Evolutionary conservation across 2,329 filamentous ascomycete species (phyloP).

Genomic region (Epicoccum nigrum): DNA sequence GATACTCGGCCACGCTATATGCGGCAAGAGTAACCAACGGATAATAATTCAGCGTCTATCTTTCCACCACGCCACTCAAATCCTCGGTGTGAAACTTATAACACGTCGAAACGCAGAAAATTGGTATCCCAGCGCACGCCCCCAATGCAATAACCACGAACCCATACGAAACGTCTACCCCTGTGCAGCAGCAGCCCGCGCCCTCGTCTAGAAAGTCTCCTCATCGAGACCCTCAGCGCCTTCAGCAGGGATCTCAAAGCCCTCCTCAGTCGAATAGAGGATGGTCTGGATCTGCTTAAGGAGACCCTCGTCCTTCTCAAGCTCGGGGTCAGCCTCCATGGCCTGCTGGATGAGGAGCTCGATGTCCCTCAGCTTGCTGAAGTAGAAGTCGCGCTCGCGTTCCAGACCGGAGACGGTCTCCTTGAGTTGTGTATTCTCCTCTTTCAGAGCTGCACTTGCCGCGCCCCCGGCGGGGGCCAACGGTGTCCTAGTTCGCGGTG

Average conservation of each 20-base stretch:
- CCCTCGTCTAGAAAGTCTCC: slow-evolving; percentile 56
- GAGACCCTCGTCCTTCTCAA: slow-evolving; percentile 92
- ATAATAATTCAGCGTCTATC: slow-evolving; percentile 12
- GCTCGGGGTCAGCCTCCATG: slow-evolving; percentile 87
- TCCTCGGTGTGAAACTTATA: slow-evolving; percentile 22
- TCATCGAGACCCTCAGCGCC: slow-evolving; percentile 72
- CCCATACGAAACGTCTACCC: slow-evolving; percentile 23
- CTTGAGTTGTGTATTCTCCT: slow-evolving; percentile 88
- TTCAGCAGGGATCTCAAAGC: slow-evolving; percentile 87
- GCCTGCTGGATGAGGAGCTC: slow-evolving; percentile 93
- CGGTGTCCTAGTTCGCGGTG: slow-evolving; percentile 50
- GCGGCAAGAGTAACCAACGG: slow-evolving; percentile 8
- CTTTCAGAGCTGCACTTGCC: slow-evolving; percentile 73
- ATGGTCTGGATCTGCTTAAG: slow-evolving; percentile 97
- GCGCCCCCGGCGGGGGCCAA: slow-evolving; percentile 56
- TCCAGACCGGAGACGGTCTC: slow-evolving; percentile 95
- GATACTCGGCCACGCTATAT: slow-evolving; percentile 2
- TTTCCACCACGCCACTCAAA: slow-evolving; percentile 6
- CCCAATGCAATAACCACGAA: slow-evolving; percentile 38
- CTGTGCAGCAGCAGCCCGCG: background rate
- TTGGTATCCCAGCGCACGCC: slow-evolving; percentile 43
- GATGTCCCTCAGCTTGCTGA: slow-evolving; percentile 97
- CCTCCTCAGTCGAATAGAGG: slow-evolving; percentile 88
- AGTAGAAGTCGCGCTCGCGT: slow-evolving; percentile 98
- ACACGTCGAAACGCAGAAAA: slow-evolving; percentile 32